Conservation (phyloP, 2,329 filamentous ascomycete genomes). For the Phyllosticta citriasiana region DNA sequence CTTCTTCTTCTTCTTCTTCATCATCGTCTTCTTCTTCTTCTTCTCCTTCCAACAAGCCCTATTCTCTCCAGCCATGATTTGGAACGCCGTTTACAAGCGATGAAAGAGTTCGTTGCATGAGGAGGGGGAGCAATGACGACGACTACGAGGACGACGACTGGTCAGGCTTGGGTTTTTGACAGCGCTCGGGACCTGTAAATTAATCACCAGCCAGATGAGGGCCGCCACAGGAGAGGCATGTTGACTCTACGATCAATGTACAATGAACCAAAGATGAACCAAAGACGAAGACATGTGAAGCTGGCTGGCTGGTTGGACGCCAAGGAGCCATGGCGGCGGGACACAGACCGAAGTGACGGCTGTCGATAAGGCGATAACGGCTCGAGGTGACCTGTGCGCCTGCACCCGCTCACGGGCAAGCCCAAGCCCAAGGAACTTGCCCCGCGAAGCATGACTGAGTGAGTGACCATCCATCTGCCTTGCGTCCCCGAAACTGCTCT, state of each 20-base stretch:
- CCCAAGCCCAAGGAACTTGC: not conserved
- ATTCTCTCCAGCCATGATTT: not conserved
- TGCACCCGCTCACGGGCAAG: not conserved
- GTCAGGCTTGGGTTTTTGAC: not conserved
- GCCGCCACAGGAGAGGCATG: not conserved
- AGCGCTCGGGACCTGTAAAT: constrained; percentile 9
- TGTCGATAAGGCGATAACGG: constrained; percentile 2
- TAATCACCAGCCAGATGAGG: constrained; percentile 4
- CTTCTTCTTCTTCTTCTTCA: too few relatives aligned
- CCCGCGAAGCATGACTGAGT: constrained; percentile 5
- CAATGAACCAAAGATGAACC: not conserved
- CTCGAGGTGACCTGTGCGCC: not conserved
- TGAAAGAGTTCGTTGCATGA: not conserved
- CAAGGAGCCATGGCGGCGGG: too few relatives aligned
- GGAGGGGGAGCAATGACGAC: not conserved
- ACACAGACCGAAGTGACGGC: too few relatives aligned
- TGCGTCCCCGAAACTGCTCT: constrained; percentile 4
- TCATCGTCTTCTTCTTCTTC: not conserved
- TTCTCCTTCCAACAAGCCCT: too few relatives aligned
- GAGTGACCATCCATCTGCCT: not conserved
- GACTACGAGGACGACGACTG: not conserved
- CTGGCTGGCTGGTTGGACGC: too few relatives aligned
- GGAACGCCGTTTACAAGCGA: not conserved
- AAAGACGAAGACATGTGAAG: not conserved
- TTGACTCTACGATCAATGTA: not conserved